phyloP scores from a whole-genome alignment of 2,329 filamentous ascomycete genomes.

The Alternaria sp. region DNA sequence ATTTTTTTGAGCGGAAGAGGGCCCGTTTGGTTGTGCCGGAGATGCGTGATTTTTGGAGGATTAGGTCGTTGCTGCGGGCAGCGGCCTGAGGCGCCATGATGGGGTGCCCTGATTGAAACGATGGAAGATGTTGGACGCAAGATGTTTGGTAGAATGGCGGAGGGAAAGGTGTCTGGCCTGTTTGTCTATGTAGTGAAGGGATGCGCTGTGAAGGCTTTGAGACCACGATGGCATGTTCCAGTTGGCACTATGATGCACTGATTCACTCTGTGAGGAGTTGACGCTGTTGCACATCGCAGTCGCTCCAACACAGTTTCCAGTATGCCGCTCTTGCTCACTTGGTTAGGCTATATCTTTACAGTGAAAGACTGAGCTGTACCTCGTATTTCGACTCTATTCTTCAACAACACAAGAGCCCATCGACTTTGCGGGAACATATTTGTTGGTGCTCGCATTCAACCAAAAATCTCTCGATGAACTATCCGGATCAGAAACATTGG shows the following conservation, averaged over 20 bases:
- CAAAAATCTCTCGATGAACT: background rate
- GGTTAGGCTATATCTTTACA: background rate
- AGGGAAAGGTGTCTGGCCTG: background rate
- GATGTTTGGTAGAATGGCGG: background rate
- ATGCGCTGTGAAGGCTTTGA: background rate
- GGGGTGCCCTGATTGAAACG: background rate
- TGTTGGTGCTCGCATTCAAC: background rate
- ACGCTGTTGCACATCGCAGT: background rate
- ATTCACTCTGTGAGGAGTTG: background rate
- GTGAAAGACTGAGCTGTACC: background rate
- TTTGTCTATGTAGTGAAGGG: background rate
- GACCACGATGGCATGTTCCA: constrained; percentile 5
- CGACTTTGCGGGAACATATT: background rate
- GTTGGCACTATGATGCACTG: background rate
- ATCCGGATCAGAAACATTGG: background rate
- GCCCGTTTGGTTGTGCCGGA: background rate
- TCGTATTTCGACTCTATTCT: background rate
- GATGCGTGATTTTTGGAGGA: background rate
- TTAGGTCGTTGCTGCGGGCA: background rate
- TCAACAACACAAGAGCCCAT: background rate
- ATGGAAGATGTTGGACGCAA: background rate
- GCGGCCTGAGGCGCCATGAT: background rate
- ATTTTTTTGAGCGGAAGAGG: background rate
- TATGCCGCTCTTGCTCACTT: background rate
- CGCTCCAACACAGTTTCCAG: background rate